Evolutionary conservation across 495 filamentous ascomycete genomes (phyloP).

Genomic region (Astrocystis sublimbata): DNA sequence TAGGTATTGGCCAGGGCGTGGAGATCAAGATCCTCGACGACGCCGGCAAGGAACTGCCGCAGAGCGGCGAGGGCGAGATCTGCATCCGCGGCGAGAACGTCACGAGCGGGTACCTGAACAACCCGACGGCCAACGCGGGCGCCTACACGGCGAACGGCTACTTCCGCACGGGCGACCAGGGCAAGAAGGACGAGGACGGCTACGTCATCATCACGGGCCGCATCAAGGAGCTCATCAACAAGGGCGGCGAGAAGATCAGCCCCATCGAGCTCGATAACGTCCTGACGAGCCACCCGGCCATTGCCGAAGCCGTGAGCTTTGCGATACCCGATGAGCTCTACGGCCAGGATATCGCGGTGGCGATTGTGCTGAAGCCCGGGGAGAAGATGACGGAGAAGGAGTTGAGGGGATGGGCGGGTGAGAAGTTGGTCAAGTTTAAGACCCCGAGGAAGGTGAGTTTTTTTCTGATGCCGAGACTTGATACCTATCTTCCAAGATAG

Average conservation of each 20-base stretch:
- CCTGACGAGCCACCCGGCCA: conserved; percentile 64
- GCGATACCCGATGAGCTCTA: conserved; percentile 74
- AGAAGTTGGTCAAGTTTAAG: conserved; percentile 77
- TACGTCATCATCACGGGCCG: conserved; percentile 77
- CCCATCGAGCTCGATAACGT: conserved; percentile 85
- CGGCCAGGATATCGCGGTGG: conserved; percentile 78
- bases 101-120: conserved; percentile 81
- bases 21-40: conserved; percentile 74
- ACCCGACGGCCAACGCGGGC: conserved; percentile 66
- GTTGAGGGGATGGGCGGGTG: conserved; percentile 64
- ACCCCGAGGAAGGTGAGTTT: conserved; percentile 72
- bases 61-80: conserved; percentile 72
- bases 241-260: conserved; percentile 80
- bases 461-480: neutral
- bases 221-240: conserved; percentile 85
- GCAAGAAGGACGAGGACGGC: conserved; percentile 69
- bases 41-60: conserved; percentile 59
- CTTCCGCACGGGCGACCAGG: conserved; percentile 85
- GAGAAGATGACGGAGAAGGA: conserved; percentile 54
- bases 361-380: conserved; percentile 70
- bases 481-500: neutral
- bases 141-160: conserved; percentile 70
- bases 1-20: conserved; percentile 78
- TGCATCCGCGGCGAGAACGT: conserved; percentile 79
- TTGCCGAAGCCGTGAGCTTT: conserved; percentile 78